These are phyloP conservation scores for Sporobolomyces pararoseus DNA, from an alignment of 768 basidiomycete genomes.

Conservation along the genomic window DNA sequence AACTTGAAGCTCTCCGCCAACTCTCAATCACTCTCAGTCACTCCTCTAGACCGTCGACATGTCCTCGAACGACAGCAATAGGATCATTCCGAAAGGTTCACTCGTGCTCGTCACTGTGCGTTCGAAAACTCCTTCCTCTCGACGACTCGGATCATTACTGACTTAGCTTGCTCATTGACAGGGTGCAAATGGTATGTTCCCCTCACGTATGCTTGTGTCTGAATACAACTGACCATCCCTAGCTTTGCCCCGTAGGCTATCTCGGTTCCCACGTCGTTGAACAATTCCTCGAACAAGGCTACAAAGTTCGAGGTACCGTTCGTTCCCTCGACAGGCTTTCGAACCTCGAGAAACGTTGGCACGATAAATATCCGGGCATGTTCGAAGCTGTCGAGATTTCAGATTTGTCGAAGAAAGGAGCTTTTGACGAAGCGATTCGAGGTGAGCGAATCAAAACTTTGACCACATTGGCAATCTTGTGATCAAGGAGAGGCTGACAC, in stretches of 20 bases:
- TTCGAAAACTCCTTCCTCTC: background rate
- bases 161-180: too few relatives aligned
- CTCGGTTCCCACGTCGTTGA: slow-evolving; percentile 12
- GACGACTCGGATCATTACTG: too few relatives aligned
- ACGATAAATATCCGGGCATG: background rate
- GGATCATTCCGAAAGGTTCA: background rate
- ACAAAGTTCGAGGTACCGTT: background rate
- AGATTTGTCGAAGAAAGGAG: slow-evolving; percentile 2
- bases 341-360: slow-evolving; percentile 1
- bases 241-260: too few relatives aligned
- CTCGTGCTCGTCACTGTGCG: background rate
- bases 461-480: too few relatives aligned
- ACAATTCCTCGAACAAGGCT: background rate
- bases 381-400: slow-evolving; percentile 12
- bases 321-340: slow-evolving; percentile 6
- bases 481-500: too few relatives aligned
- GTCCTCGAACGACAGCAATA: background rate
- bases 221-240: too few relatives aligned
- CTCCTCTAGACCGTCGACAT: background rate
- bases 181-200: background rate
- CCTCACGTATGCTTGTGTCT: too few relatives aligned
- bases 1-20: too few relatives aligned
- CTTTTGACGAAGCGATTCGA: background rate
- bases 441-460: background rate
- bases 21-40: background rate